A percentile compares a stretch with the other conserved stretches of the same genome.
phyloP scores from a whole-genome alignment of 2,329 filamentous ascomycete genomes.

The Claviceps sp. region DNA sequence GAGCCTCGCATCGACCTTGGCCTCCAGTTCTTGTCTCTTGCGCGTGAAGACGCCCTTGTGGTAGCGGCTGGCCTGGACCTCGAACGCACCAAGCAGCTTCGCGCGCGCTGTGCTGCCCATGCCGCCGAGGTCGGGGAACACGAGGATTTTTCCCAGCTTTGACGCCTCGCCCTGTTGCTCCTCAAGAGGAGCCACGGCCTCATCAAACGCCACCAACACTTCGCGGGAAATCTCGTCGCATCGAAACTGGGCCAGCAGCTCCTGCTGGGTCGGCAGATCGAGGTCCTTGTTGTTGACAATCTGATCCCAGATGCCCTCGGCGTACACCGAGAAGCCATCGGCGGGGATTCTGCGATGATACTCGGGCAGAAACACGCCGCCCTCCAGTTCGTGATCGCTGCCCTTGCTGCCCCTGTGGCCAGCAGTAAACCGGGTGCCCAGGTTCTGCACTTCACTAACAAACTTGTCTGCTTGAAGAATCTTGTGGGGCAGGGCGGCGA shows the following conservation, averaged over 20 bases:
- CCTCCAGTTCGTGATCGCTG: constrained; percentile 58
- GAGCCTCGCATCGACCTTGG: constrained; percentile 75
- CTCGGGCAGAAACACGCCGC: constrained; percentile 78
- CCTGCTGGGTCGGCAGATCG: constrained; percentile 91
- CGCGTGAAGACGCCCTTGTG: constrained; percentile 89
- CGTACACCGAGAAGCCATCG: constrained; percentile 91
- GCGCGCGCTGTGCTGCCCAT: constrained; percentile 59
- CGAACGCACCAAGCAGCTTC: constrained; percentile 70
- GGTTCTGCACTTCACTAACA: constrained; percentile 60
- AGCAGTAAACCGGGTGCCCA: constrained; percentile 70
- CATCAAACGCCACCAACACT: constrained; percentile 72
- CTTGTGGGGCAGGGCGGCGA: constrained; percentile 91
- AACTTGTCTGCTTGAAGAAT: constrained; percentile 92
- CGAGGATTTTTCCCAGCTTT: constrained; percentile 56
- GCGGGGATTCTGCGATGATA: constrained; percentile 94
- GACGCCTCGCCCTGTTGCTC: constrained; percentile 67
- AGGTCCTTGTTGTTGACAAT: constrained; percentile 98
- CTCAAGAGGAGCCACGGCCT: constrained; percentile 69
- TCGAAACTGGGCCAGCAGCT: constrained; percentile 89
- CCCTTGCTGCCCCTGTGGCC: constrained; percentile 61
- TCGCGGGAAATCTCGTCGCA: constrained; percentile 94
- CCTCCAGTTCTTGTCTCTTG: constrained; percentile 73
- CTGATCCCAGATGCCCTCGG: constrained; percentile 92
- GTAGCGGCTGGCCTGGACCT: constrained; percentile 81
- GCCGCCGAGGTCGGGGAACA: constrained; percentile 62